These are phyloP conservation scores for Trifolium subterraneum DNA, from an alignment of 306 rosid genomes.

Conservation along the genomic window DNA sequence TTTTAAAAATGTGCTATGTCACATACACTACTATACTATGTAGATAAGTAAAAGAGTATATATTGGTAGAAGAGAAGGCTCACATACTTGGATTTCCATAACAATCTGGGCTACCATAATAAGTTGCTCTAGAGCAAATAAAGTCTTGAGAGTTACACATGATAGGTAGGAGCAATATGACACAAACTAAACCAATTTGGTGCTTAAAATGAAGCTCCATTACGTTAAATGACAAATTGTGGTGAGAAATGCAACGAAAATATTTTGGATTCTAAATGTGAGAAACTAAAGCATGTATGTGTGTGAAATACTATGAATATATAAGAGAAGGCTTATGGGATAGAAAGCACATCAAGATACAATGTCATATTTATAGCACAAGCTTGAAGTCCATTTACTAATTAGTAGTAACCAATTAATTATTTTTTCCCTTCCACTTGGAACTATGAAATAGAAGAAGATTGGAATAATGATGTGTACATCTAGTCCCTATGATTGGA, in stretches of 20 bases:
- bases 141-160: slow-evolving; percentile 62
- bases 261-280: neutral
- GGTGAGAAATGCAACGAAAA: slow-evolving; percentile 20
- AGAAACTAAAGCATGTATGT: slow-evolving; percentile 6
- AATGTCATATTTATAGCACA: slow-evolving; percentile 62
- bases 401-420: slow-evolving; percentile 25
- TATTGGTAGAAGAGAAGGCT: neutral
- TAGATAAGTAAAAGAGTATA: neutral
- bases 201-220: slow-evolving; percentile 49
- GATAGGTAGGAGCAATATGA: slow-evolving; percentile 62
- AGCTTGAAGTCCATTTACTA: slow-evolving; percentile 25
- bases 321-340: slow-evolving; percentile 31
- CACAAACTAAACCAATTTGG: slow-evolving; percentile 48
- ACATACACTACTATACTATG: neutral
- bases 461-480: slow-evolving; percentile 51
- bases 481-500: slow-evolving; percentile 41
- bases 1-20: neutral
- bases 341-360: slow-evolving; percentile 29
- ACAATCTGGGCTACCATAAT: slow-evolving; percentile 90
- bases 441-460: slow-evolving; percentile 12
- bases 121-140: slow-evolving; percentile 77
- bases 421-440: slow-evolving; percentile 45
- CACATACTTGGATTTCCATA: slow-evolving; percentile 73
- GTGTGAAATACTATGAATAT: neutral
- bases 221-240: slow-evolving; percentile 30